Evolutionary conservation across 345 rosid genomes (phyloP).

Genomic region (Brassica napus): Da-Ae NC_063450.1:33697001-33697500

Average conservation of each 20-base stretch:
- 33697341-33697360: not conserved
- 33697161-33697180: slow-evolving; percentile 85
- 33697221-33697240: slow-evolving; percentile 73
- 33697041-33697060: slow-evolving; percentile 78
- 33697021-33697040: slow-evolving; percentile 44
- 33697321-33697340: not conserved
- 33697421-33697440: slow-evolving; percentile 5
- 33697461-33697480: not conserved
- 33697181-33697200: slow-evolving; percentile 98
- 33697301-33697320: not conserved
- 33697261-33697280: not conserved
- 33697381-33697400: not conserved
- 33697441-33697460: not conserved
- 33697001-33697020: not conserved
- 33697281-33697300: not conserved
- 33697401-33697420: not conserved
- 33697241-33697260: slow-evolving; percentile 8
- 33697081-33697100: slow-evolving; percentile 89
- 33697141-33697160: slow-evolving; percentile 89
- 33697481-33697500: slow-evolving; percentile 22
- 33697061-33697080: slow-evolving; percentile 90
- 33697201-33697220: slow-evolving; percentile 94
- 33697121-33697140: slow-evolving; percentile 87
- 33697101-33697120: slow-evolving; percentile 98
- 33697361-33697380: not conserved